A percentile compares a stretch with the other conserved stretches of the same genome.
These are phyloP conservation scores for Globisporangium irregulare DNA, from an alignment of 352 stramenopile species.

Conservation along the genomic window DNA sequence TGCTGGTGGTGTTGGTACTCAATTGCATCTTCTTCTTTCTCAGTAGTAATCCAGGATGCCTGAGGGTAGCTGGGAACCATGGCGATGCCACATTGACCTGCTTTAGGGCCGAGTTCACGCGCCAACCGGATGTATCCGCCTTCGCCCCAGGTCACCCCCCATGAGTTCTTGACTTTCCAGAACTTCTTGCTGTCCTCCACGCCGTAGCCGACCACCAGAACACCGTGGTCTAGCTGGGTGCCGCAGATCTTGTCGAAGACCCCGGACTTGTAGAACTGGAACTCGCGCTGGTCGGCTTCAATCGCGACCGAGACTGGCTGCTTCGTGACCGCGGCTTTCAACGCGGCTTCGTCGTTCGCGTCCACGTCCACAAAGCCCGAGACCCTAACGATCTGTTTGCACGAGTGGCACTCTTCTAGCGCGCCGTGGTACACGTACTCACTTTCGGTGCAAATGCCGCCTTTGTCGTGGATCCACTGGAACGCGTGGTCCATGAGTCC, in stretches of 20 bases:
- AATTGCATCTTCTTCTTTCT: background rate
- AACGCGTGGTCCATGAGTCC: conserved; percentile 90
- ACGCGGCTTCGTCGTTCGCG: conserved; percentile 47
- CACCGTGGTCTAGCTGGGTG: conserved; percentile 95
- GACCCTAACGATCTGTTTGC: conserved; percentile 34
- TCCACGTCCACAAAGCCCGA: conserved; percentile 63
- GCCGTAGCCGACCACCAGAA: conserved; percentile 95
- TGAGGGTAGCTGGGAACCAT: conserved; percentile 30
- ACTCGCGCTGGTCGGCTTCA: conserved; percentile 90
- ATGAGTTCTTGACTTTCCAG: conserved; percentile 95
- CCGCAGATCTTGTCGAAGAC: conserved; percentile 77
- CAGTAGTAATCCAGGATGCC: conserved; percentile 11
- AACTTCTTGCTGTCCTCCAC: conserved; percentile 76
- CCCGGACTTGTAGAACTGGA: conserved; percentile 96
- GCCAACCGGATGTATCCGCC: conserved; percentile 92
- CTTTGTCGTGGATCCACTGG: conserved; percentile 80
- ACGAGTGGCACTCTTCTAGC: conserved; percentile 29
- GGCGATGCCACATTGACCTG: conserved; percentile 27
- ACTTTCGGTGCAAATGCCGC: conserved; percentile 77
- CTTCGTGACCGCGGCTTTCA: conserved; percentile 87
- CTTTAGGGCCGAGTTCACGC: conserved; percentile 40
- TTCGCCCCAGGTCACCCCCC: conserved; percentile 94
- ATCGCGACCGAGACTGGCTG: conserved; percentile 95
- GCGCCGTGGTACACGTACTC: conserved; percentile 77
- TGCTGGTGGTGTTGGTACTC: background rate